Evolutionary conservation across 2,329 filamentous ascomycete genomes (phyloP), one percentile per base, ranked within the genome.

Genomic region (Xylogone sp.): DNA sequence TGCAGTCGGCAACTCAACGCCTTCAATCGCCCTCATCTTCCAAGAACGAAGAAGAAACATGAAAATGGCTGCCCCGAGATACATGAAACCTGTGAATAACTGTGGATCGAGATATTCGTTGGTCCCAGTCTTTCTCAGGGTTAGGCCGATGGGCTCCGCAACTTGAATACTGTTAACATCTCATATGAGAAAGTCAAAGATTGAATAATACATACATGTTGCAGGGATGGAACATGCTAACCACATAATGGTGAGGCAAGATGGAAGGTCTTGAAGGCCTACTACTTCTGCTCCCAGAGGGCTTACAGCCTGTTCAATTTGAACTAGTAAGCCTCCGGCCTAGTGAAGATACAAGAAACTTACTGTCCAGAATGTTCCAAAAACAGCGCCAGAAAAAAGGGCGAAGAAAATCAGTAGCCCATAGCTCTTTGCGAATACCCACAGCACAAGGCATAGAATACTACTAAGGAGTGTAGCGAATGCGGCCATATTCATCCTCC

Each of bases 291-390:
- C 68, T 44, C 66, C 69, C 1, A 73, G 56, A 13, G 69, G 69
- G 6, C 65, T 66, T 47, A 72, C 66, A 6, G 69, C 69, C 65
- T 68, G 24, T 27, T 27, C 10, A 27, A 13, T 7, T 45, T 20
- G 2, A 4, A 27, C 21, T 24, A 29, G 45, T 13, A 18, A 16
- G 21, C 20, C 42, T 6, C n/a, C 6, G 9, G 9, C 34, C 27
- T 3, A 18, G 45, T 19, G 18, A 34, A n/a, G 3, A 7, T 31
- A 6, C 46, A 21, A 46, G 43, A 29, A 24, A 58, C 58, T 50
- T 52, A 70, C 69, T 63, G 72, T 72, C 74, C 75, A 79, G 55
- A 76, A 77, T 0, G 73, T 68, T 1, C 77, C 76, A 22, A 75
- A 59, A 7, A 74, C 69, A 5, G 69, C 69, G 2, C 76, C 76